Evolutionary conservation across 129 eudicot genomes (phyloP).

Genomic region (Calendula officinalis): DNA sequence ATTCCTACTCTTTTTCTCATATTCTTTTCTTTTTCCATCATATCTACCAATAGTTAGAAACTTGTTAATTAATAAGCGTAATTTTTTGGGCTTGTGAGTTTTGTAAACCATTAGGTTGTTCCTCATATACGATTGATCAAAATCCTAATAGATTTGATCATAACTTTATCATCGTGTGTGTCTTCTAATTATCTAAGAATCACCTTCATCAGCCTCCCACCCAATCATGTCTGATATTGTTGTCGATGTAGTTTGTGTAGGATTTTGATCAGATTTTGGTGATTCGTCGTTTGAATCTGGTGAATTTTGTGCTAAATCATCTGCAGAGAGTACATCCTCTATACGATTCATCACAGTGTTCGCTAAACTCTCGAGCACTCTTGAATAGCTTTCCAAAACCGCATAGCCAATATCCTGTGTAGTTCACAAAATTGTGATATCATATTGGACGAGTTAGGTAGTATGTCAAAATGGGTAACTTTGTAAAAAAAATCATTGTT

Average conservation of each 20-base stretch:
- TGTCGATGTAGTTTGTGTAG: conserved; percentile 41
- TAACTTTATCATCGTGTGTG: conserved; percentile 6
- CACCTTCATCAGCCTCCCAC: conserved; percentile 50
- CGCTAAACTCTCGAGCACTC: conserved; percentile 41
- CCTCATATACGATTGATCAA: conserved; percentile 30
- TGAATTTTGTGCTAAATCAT: conserved; percentile 45
- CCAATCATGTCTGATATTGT: conserved; percentile 68
- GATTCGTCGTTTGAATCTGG: conserved; percentile 20
- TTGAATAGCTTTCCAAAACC: conserved; percentile 39
- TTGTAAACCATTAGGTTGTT: conserved; percentile 38
- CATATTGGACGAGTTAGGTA: neutral
- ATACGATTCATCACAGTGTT: conserved; percentile 42
- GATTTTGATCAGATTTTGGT: conserved; percentile 22
- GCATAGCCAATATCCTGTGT: conserved; percentile 40
- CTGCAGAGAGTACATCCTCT: conserved; percentile 76
- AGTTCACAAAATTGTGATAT: neutral
- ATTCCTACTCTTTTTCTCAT: conserved; percentile 1
- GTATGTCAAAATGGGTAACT: neutral
- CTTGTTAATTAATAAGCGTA: conserved; percentile 5
- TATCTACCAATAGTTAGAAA: neutral
- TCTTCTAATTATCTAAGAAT: conserved; percentile 8
- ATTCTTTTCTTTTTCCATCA: too few species aligned
- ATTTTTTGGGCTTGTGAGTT: conserved; percentile 4
- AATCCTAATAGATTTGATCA: conserved; percentile 10
- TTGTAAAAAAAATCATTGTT: too few species aligned